Evolutionary conservation across 305 asterid species (phyloP).

Genomic region (Andrographis paniculata): DNA sequence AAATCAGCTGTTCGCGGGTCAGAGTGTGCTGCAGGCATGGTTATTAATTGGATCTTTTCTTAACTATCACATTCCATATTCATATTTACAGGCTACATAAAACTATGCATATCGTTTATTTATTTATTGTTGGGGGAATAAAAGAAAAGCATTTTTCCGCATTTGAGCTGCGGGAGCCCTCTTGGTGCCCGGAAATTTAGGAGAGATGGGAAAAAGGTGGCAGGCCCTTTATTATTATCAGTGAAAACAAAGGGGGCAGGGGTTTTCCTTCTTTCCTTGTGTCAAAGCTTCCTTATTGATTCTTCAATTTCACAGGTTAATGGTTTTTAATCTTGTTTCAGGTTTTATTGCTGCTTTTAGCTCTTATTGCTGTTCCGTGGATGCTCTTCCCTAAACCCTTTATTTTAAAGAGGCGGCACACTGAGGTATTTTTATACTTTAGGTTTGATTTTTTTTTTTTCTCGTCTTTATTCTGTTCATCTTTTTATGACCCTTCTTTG

Average conservation of each 20-base stretch:
- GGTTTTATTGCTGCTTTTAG: conserved; percentile 74
- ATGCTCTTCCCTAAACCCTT: conserved; percentile 99
- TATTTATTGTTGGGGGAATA: too few species aligned
- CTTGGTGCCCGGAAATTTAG: too few species aligned
- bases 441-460: conserved; percentile 12
- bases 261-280: too few species aligned
- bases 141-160: too few species aligned
- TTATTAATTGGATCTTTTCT: conserved; percentile 11
- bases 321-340: conserved; percentile 31
- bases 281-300: background rate
- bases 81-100: background rate
- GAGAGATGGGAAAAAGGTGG: too few species aligned
- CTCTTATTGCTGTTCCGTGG: conserved; percentile 95
- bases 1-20: conserved; percentile 87
- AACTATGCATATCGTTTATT: background rate
- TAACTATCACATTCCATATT: conserved; percentile 16
- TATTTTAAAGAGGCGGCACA: conserved; percentile 68
- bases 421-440: conserved; percentile 48
- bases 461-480: conserved; percentile 9
- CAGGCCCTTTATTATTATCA: too few species aligned
- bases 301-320: too few species aligned
- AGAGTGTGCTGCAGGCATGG: conserved; percentile 76
- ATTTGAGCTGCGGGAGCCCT: too few species aligned
- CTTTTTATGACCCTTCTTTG: conserved; percentile 9
- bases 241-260: too few species aligned